Percentiles rank a stretch among this genome's conserved stretches.
These are phyloP conservation scores for Exserohilum rostratum DNA, from an alignment of 2,329 filamentous ascomycete species.

Conservation along the genomic window DNA sequence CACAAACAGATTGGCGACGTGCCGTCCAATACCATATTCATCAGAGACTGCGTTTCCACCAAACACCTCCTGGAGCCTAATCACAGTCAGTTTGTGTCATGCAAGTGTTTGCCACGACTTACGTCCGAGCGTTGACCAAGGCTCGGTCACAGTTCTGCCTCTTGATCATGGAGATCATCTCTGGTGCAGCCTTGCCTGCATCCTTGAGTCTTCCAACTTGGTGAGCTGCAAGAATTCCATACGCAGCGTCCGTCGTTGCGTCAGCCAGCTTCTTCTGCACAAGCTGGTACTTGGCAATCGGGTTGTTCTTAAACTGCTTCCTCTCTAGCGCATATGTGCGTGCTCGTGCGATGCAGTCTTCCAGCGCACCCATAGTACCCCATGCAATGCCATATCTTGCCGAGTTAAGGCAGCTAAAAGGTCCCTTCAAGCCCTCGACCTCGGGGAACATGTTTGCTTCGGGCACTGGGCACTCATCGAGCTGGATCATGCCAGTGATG, in stretches of 20 bases:
- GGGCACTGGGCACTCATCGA: conserved; percentile 88
- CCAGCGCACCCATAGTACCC: conserved; percentile 90
- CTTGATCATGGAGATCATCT: conserved; percentile 98
- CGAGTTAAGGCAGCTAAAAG: conserved; percentile 93
- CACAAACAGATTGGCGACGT: conserved; percentile 95
- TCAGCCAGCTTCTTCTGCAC: conserved; percentile 98
- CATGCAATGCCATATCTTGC: conserved; percentile 93
- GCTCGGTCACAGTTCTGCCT: conserved; percentile 95
- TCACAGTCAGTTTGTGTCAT: conserved; percentile 19
- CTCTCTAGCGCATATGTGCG: conserved; percentile 88
- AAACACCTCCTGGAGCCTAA: conserved; percentile 87
- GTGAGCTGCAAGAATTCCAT: conserved; percentile 84
- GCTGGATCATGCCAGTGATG: conserved; percentile 96
- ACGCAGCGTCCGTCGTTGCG: conserved; percentile 87
- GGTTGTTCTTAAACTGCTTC: conserved; percentile 95
- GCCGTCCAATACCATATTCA: conserved; percentile 92
- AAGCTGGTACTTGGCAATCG: conserved; percentile 93
- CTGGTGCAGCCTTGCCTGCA: conserved; percentile 81
- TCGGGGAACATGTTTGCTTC: conserved; percentile 93
- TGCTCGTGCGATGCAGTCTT: conserved; percentile 84
- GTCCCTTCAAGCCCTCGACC: conserved; percentile 83
- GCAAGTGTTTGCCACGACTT: conserved; percentile 36
- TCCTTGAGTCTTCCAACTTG: conserved; percentile 95
- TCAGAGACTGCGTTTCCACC: conserved; percentile 98
- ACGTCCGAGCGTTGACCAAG: conserved; percentile 74